A percentile compares a stretch with the other conserved stretches of the same genome.
phyloP scores from a whole-genome alignment of 2,329 filamentous ascomycete genomes.

The Escovopsis sp. region DNA sequence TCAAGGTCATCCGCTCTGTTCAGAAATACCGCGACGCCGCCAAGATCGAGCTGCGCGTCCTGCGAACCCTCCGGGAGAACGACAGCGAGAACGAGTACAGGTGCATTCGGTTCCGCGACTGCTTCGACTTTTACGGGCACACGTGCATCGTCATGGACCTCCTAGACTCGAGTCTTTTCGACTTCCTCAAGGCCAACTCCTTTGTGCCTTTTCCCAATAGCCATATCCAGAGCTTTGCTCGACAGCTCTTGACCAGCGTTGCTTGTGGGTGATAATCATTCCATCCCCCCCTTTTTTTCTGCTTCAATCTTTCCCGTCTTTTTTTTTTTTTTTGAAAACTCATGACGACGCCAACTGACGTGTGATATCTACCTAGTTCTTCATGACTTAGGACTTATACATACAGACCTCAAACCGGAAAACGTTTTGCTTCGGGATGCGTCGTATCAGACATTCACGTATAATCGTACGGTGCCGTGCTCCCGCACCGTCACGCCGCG shows the following conservation, averaged over 20 bases:
- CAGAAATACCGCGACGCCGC: slow-evolving; percentile 95
- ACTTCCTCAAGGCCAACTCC: slow-evolving; percentile 84
- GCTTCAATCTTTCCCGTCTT: no score
- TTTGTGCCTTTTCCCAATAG: slow-evolving; percentile 96
- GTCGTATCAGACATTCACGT: slow-evolving; percentile 52
- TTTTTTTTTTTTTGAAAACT: no score
- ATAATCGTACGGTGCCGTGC: slow-evolving; percentile 52
- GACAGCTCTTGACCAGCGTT: slow-evolving; percentile 91
- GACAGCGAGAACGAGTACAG: slow-evolving; percentile 83
- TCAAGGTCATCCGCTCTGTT: slow-evolving; percentile 94
- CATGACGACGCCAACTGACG: no score
- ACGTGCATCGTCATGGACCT: slow-evolving; percentile 70
- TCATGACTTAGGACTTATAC: slow-evolving; percentile 89
- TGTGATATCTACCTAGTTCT: slow-evolving; percentile 48
- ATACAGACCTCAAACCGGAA: slow-evolving; percentile 63
- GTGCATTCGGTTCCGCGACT: slow-evolving; percentile 89
- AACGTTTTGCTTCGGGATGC: slow-evolving; percentile 52
- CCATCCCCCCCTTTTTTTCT: no score
- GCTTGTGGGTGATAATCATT: slow-evolving; percentile 50
- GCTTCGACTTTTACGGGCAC: slow-evolving; percentile 90
- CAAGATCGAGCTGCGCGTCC: slow-evolving; percentile 78
- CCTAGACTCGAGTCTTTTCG: slow-evolving; percentile 88
- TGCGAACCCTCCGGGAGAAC: slow-evolving; percentile 80
- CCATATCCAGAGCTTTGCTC: slow-evolving; percentile 90
- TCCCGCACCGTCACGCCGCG: slow-evolving; percentile 43